A percentile compares a stretch with the other conserved stretches of the same genome.
phyloP scores from a whole-genome alignment of 495 filamentous ascomycete genomes.

The Trypethelium eluteriae region DNA sequence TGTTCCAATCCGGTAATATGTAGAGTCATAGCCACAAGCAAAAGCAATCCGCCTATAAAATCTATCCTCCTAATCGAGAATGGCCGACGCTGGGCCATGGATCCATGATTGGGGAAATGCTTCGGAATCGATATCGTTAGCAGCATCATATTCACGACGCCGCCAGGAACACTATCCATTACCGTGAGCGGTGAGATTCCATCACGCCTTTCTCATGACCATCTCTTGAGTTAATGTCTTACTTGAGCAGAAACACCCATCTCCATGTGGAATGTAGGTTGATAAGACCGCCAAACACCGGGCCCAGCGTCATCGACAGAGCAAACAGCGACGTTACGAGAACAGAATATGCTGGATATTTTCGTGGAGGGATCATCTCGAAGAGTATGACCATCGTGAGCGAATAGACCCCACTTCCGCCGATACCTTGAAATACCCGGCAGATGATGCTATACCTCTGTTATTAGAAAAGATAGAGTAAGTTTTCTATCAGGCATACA shows the following conservation, averaged over 20 bases:
- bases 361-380: not conserved
- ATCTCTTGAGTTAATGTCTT: not conserved
- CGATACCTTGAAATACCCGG: conserved; percentile 6
- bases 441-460: not conserved
- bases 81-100: not conserved
- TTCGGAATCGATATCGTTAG: not conserved
- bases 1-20: not conserved
- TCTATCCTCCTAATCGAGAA: not conserved
- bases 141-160: not conserved
- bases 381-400: not conserved
- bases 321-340: not conserved
- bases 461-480: not conserved
- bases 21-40: not conserved
- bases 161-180: not conserved
- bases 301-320: conserved; percentile 20
- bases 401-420: conserved; percentile 4
- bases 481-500: not conserved
- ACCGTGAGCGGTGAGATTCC: not conserved
- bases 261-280: conserved; percentile 28
- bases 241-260: conserved; percentile 36
- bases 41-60: not conserved
- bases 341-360: not conserved
- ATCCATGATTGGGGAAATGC: not conserved
- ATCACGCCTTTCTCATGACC: not conserved
- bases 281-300: conserved; percentile 31